Base-by-base conservation (phyloP, 2,329 filamentous ascomycete species). In the Aspergillus costaricaensis region DNA sequence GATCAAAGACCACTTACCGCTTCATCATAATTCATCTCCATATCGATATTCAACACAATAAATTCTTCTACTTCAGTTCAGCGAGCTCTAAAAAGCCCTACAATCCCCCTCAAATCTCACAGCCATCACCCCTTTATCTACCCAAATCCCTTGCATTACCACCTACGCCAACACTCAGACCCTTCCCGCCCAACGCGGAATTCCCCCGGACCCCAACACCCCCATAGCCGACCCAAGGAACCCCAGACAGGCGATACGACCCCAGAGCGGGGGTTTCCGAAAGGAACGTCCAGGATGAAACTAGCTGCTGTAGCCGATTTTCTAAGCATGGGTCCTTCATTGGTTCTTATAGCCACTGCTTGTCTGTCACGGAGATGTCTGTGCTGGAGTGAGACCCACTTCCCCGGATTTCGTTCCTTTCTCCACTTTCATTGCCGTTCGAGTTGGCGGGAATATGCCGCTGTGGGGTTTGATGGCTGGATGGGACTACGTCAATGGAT, bases 1-100 rank as follows among this genome's bases (percentile, higher is more conserved):
- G 2, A 2, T 1, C 19, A 10, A 41, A 9, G 19, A 27, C 12
- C 8, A 68, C 74, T 59, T 65, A 76, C 77, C 58, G 67, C 66
- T 63, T 77, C 76, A 74, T 79, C 75, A 63, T 80, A 77, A 64
- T 81, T 80, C 77, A 80, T 81, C 75, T 81, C 79, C 80, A 82
- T 82, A 9, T 44, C 12, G 12, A n/a, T 1, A 12, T 14, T 8
- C 7, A 2, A 3, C 4, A 43, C 39, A 1, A 9, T 10, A 8
- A 9, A 8, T 5, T 41, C 38, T n/a, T 17, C 9, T 10, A 41
- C 27, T 30, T 30, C 12, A 12, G 2, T 14, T 5, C 1, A 36
- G 32, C 12, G 32, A 36, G 32, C 32, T 12, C 32, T 36, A 1
- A 36, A 15, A 14, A 36, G 32, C 32, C 32, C 32, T 36, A 10